Evolutionary conservation across 768 basidiomycete species (phyloP), one percentile per base, ranked within the genome.

Genomic region (Solioccasus polychromus): DNA sequence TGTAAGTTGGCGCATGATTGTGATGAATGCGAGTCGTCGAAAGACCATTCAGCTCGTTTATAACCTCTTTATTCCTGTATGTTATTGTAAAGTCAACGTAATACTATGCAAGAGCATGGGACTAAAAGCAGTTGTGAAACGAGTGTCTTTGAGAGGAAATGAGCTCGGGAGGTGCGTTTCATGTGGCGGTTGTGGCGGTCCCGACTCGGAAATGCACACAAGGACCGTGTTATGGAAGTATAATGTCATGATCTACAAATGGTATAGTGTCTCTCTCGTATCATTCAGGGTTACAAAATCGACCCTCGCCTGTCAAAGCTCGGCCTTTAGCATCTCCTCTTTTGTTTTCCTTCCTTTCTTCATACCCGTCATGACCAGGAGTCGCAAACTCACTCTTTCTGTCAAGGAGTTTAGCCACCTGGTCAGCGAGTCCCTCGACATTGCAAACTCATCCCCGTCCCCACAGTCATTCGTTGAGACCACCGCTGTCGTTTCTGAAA

Each of bases 341-440:
- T 50, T 35, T 35, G 35, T 45, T 44, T 36, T 23, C 30, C 35
- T 11, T 30, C 47, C n/a, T 41, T 42, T 24, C 28, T 23, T 32
- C 38, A 28, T 20, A 3, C 8, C 44, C 40, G 35, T 42, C 50
- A 64, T 64, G 62, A 52, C 62, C 48, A 52, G 62, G 39, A 44
- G 59, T 5, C 52, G 57, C 24, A 63, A 60, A 42, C 34, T 51
- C 45, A 63, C 65, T 19, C 51, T 64, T 44, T 47, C 63, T 4
- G 29, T 67, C 42, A 63, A 45, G 35, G 66, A 65, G 52, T 67
- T 67, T 31, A 67, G 59, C 50, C 64, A 63, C 47, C 59, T 67
- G 54, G 52, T 67, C 48, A 52, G 55, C 56, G 65, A 65, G 56
- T 67, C 65, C 17, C 57, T 63, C 11, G 64, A 67, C 45, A 29